phyloP scores from a whole-genome alignment of 2,329 filamentous ascomycete species.

The Cladosporium cucumerinum region DNA sequence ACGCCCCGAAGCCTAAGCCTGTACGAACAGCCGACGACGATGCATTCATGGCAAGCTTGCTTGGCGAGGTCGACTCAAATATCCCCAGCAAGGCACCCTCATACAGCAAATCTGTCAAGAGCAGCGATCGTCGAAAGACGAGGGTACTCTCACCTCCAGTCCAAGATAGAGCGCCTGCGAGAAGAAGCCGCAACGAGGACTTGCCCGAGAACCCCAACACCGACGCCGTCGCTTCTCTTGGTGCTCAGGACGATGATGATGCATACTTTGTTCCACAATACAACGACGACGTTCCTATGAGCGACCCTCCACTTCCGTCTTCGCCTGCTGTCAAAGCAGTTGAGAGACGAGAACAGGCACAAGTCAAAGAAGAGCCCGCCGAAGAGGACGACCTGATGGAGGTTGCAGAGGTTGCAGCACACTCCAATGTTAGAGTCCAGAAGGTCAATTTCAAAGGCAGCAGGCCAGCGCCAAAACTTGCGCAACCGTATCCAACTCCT shows the following conservation, averaged over 20 bases:
- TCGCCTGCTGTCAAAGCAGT: slow-evolving; percentile 60
- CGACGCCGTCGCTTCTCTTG: slow-evolving; percentile 9
- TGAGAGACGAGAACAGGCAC: slow-evolving; percentile 53
- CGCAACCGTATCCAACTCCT: slow-evolving; percentile 69
- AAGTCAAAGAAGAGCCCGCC: slow-evolving; percentile 61
- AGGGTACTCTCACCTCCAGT: slow-evolving; percentile 75
- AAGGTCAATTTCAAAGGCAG: slow-evolving; percentile 84
- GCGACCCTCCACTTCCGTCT: slow-evolving; percentile 67
- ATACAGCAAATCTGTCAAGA: slow-evolving; percentile 63
- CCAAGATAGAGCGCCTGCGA: slow-evolving; percentile 44
- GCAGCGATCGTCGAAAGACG: slow-evolving; percentile 72
- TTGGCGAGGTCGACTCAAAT: slow-evolving; percentile 85
- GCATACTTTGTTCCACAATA: slow-evolving; percentile 49
- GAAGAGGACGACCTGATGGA: slow-evolving; percentile 84
- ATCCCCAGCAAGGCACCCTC: slow-evolving; percentile 54
- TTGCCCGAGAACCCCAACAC: slow-evolving; percentile 19
- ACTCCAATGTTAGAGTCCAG: slow-evolving; percentile 57
- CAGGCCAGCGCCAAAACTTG: slow-evolving; percentile 68
- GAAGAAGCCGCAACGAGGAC: slow-evolving; percentile 3
- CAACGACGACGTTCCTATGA: slow-evolving; percentile 78
- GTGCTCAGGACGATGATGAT: slow-evolving; percentile 42
- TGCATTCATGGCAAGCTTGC: slow-evolving; percentile 77
- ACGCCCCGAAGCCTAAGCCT: slow-evolving; percentile 71
- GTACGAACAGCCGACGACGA: slow-evolving; percentile 67
- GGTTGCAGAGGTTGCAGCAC: slow-evolving; percentile 70